These are phyloP conservation scores for Boletus rubroflammeus DNA, from an alignment of 768 basidiomycete species.

Conservation along the genomic window DNA sequence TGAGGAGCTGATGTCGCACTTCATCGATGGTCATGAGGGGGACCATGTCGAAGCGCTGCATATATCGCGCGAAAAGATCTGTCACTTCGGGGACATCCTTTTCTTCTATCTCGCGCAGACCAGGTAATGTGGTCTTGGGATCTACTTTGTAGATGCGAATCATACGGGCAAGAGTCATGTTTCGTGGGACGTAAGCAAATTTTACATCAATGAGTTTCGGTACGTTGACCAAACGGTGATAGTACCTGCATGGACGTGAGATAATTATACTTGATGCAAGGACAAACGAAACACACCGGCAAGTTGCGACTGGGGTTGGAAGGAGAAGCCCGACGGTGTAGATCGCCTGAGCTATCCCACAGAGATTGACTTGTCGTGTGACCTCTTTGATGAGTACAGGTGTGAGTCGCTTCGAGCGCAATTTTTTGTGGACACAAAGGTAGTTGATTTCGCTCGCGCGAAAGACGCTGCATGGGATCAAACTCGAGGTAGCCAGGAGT, in stretches of 20 bases:
- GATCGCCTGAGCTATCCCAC: constrained; percentile 93
- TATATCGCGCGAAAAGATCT: constrained; percentile 69
- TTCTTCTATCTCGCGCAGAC: constrained; percentile 86
- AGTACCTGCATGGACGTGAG: constrained; percentile 55
- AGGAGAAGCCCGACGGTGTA: constrained; percentile 94
- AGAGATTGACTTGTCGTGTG: constrained; percentile 85
- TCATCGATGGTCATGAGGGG: constrained; percentile 77
- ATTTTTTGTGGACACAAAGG: constrained; percentile 95
- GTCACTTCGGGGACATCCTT: constrained; percentile 69
- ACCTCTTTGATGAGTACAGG: constrained; percentile 98
- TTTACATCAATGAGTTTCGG: constrained; percentile 87
- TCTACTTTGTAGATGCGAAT: constrained; percentile 71
- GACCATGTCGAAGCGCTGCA: constrained; percentile 81
- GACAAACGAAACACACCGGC: constrained; percentile 49
- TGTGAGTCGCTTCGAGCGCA: constrained; percentile 90
- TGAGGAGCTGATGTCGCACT: constrained; percentile 81
- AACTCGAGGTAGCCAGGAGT: neutral
- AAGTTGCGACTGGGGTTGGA: constrained; percentile 89
- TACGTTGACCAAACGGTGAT: constrained; percentile 88
- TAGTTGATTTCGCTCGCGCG: constrained; percentile 91
- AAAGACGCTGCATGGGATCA: constrained; percentile 49
- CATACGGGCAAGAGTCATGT: constrained; percentile 90
- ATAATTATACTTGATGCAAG: neutral
- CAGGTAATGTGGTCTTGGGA: constrained; percentile 45
- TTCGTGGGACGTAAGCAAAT: constrained; percentile 85